Base-by-base conservation (phyloP, 495 filamentous ascomycete genomes). In the Jackrogersella minutella region DNA sequence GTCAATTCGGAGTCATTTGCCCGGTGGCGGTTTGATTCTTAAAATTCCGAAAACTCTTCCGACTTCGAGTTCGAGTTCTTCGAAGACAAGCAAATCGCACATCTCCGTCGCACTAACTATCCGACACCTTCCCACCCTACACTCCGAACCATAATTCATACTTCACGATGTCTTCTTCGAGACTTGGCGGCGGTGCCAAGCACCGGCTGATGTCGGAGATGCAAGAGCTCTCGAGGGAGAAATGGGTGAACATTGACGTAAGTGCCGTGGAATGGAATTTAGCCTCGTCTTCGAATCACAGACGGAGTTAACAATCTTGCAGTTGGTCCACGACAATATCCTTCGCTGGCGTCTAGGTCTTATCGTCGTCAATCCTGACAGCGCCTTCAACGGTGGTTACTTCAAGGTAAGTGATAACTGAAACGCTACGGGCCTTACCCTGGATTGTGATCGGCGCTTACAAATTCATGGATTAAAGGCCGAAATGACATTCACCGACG, bases 211-310 rank as follows among this genome's bases (percentile, higher is more conserved):
- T 95, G 91, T 88, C 87, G 56, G 95, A 98, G 82, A 90, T 90
- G 83, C 92, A 92, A 77, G 79, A 85, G 13, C 84, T 97, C 6
- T 82, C 86, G 9, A 88, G 92, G 71, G 94, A 98, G 82, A 90
- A 90, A 69, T 99, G 95, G 95, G 92, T 96, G 26, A 86, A 97
- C 71, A 90, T 97, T 67, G 88, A 93, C 22, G 80, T 90, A 91
- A 76, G 66, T 59, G 19, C 11, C 7, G 6, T 55, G 44, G 55
- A 24, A 2, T 55, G 44, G 55, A 24, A 2, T 47, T 30, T 40
- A 5, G 16, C 17, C 31, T 43, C 9, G 16, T 3, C 39, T 44
- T 40, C 24, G 21, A 22, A 34, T 14, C 33, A 36, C 26, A 28
- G 7, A 2, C 52, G 68, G 28, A 73, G 68, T 39, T 8, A 33